phyloP scores from a whole-genome alignment of 2,329 filamentous ascomycete genomes.

The Cercospora sesami region DNA sequence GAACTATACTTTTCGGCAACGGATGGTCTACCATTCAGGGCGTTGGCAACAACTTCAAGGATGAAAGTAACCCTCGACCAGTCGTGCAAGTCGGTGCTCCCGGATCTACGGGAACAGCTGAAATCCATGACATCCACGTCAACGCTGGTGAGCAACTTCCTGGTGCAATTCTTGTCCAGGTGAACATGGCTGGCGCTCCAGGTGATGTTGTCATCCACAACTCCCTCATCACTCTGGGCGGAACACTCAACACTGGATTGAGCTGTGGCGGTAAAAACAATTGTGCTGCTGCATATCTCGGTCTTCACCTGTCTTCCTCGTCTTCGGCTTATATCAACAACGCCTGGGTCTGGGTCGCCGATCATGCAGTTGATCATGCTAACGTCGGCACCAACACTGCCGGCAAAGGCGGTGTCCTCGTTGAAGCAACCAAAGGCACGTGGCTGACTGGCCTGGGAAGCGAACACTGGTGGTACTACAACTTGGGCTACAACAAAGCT shows the following conservation, averaged over 20 bases:
- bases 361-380: constrained; percentile 51
- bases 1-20: constrained; percentile 56
- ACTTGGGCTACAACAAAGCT: constrained; percentile 50
- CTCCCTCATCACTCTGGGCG: constrained; percentile 38
- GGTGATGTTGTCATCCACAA: constrained; percentile 50
- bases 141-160: constrained; percentile 50
- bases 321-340: constrained; percentile 56
- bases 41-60: constrained; percentile 49
- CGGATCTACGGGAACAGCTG: constrained; percentile 51
- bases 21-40: constrained; percentile 53
- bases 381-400: constrained; percentile 35
- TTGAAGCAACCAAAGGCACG: constrained; percentile 49
- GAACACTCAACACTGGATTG: constrained; percentile 34
- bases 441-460: constrained; percentile 54
- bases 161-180: constrained; percentile 48
- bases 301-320: constrained; percentile 49
- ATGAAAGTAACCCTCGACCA: constrained; percentile 47
- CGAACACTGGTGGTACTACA: constrained; percentile 54
- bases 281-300: constrained; percentile 30
- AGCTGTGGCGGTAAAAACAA: constrained; percentile 41
- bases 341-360: constrained; percentile 53
- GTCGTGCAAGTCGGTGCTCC: constrained; percentile 54
- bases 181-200: constrained; percentile 52
- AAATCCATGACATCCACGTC: constrained; percentile 56
- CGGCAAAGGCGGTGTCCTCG: constrained; percentile 39